Conservation (phyloP, 768 basidiomycete species). For the Boletus coccyginus region DNA sequence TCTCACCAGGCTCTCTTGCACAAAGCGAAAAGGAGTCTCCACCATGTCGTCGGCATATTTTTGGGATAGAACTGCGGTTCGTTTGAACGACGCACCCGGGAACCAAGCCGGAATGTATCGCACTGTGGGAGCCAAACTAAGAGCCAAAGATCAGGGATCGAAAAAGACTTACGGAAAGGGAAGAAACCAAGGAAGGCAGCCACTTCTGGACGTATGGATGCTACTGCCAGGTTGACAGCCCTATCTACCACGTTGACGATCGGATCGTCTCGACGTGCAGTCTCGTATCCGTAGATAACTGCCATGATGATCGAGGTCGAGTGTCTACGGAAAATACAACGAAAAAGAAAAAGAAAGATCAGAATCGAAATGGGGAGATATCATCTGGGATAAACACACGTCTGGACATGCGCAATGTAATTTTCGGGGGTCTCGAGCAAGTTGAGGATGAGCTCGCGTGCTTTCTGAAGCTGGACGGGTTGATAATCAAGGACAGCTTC, state of each 20-base stretch:
- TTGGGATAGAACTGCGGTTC: slow-evolving; percentile 22
- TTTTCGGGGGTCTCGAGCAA: slow-evolving; percentile 20
- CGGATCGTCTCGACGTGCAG: slow-evolving; percentile 23
- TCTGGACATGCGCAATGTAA: slow-evolving; percentile 22
- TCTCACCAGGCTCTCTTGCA: slow-evolving; percentile 32
- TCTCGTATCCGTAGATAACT: slow-evolving; percentile 31
- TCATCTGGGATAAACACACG: slow-evolving; percentile 12
- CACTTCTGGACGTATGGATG: slow-evolving; percentile 25
- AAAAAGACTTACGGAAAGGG: slow-evolving; percentile 31
- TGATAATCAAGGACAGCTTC: slow-evolving; percentile 20
- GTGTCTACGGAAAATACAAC: slow-evolving; percentile 11
- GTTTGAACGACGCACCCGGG: slow-evolving; percentile 38
- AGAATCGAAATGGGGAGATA: background rate
- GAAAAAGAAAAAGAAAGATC: background rate
- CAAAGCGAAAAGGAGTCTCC: slow-evolving; percentile 33
- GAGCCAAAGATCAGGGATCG: background rate
- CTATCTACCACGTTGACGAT: slow-evolving; percentile 25
- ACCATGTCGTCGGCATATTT: slow-evolving; percentile 21
- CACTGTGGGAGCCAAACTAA: slow-evolving; percentile 20
- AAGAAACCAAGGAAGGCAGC: slow-evolving; percentile 37
- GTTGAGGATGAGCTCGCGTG: slow-evolving; percentile 23
- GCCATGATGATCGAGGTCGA: slow-evolving; percentile 30
- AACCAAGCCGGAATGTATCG: slow-evolving; percentile 38
- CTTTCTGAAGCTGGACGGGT: slow-evolving; percentile 24
- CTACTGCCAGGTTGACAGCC: slow-evolving; percentile 20